Evolutionary conservation across 192 early-diverging fungal species (phyloP), one percentile per base, ranked within the genome.

Genomic region (Pilobolus umbonatus): DNA sequence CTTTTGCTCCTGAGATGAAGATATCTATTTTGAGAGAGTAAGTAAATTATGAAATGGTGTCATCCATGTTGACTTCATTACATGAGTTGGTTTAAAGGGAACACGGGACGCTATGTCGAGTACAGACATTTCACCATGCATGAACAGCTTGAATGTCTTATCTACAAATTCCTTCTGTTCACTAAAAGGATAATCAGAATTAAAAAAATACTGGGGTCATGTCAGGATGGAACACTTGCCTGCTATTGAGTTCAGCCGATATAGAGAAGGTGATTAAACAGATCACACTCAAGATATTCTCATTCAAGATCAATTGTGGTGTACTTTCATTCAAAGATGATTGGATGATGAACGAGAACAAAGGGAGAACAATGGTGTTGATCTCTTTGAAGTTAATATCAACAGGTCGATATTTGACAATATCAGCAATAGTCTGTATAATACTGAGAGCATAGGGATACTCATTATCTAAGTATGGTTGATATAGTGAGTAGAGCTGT

Each of bases 361-460:
- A 48, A 15, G 53, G 66, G 15, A 69, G 71, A 31, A 80, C 47
- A 10, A 82, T 35, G 10, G 47, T 36, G 7, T 72, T 52, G 17
- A 78, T 60, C 46, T 84, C 78, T 0, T 58, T 32, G 39, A 78
- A 77, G 12, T 57, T 47, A 22, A 53, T 30, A 9, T 58, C 28
- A 42, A 42, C 39, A 4, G 72, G 59, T 44, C 76, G 77, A n/a
- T 57, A 46, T 25, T 72, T 55, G 5, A 82, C 39, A 14, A 82
- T 43, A 25, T 57, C 58, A 26, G 75, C 31, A 8, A 87, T 54
- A 1, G 83, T 65, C 7, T 53, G 47, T 12, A 83, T 59, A 12
- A 87, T 61, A 7, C 69, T 66, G 17, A 71, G 60, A 4, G 77
- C 66, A 62, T 87, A 87, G 0, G 59, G 40, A n/a, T 57, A 11